Percentiles rank a stretch among this genome's conserved stretches.
Conservation (phyloP, 164 flowering plant species). For the Liquidambar formosana region DNA sequence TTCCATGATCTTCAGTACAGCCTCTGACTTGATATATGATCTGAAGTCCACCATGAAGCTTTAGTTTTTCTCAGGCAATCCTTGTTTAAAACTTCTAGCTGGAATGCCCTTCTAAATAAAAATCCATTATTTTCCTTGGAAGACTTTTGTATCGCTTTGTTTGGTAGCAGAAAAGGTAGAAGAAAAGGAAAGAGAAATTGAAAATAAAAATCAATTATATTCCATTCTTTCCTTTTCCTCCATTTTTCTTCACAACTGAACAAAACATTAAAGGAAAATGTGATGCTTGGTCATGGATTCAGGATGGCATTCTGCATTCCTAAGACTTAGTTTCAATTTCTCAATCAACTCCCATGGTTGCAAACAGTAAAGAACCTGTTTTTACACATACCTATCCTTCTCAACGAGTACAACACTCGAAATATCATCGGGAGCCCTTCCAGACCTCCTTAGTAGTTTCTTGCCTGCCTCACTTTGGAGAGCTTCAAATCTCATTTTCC, state of each 20-base stretch:
- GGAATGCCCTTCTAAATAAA: neutral
- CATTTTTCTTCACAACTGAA: no score
- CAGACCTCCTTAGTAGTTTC: conserved; percentile 74
- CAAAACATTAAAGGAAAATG: no score
- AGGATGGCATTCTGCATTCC: no score
- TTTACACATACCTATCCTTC: conserved; percentile 54
- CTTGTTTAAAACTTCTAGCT: no score
- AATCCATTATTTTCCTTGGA: neutral
- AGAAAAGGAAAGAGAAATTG: neutral
- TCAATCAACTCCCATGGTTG: no score
- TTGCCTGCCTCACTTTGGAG: conserved; percentile 90
- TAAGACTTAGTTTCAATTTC: no score
- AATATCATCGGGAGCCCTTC: conserved; percentile 93
- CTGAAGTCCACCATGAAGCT: conserved; percentile 39
- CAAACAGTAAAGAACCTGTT: no score
- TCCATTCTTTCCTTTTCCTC: no score
- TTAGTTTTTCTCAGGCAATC: neutral
- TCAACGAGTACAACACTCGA: conserved; percentile 98
- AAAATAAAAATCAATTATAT: no score
- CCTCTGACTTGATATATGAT: conserved; percentile 90
- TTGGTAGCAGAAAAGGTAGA: neutral
- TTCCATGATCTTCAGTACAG: conserved; percentile 93
- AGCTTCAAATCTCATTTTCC: conserved; percentile 80
- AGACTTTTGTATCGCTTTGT: neutral
- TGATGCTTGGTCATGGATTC: no score